Percentiles rank a stretch among this genome's conserved stretches.
These are phyloP conservation scores for Ramalina intermedia DNA, from an alignment of 495 filamentous ascomycete genomes.

Conservation along the genomic window DNA sequence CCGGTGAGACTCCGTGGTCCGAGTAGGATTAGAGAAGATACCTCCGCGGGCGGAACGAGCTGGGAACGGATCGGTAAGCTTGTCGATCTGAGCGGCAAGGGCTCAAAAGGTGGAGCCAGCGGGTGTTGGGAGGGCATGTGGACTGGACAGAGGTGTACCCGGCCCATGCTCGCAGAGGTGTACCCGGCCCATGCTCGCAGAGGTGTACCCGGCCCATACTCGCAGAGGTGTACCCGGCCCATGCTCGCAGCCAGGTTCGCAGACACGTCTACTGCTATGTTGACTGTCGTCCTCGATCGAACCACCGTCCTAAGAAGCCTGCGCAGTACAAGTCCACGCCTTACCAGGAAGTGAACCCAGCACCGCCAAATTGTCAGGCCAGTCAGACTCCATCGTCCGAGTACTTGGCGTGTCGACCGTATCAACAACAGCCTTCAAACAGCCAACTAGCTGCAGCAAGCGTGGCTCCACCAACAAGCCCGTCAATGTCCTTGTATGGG, in stretches of 20 bases:
- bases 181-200: conserved; percentile 43
- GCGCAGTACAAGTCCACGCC: conserved; percentile 40
- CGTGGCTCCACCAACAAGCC: conserved; percentile 91
- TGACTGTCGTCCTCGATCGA: conserved; percentile 4
- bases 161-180: too few species aligned
- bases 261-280: conserved; percentile 60
- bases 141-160: too few species aligned
- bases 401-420: conserved; percentile 40
- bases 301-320: conserved; percentile 65
- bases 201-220: too few species aligned
- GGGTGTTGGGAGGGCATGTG: too few species aligned
- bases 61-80: too few species aligned
- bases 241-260: conserved; percentile 91
- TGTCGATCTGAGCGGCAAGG: too few species aligned
- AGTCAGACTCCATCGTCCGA: conserved; percentile 79
- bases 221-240: too few species aligned
- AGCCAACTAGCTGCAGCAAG: conserved; percentile 63
- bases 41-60: too few species aligned
- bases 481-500: conserved; percentile 59
- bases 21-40: too few species aligned
- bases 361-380: conserved; percentile 41
- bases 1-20: conserved; percentile 71
- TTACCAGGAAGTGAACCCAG: conserved; percentile 56
- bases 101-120: too few species aligned
- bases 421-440: conserved; percentile 37